Conservation (phyloP, 1,284 basidiomycete species). For the Melampsora americana region DNA sequence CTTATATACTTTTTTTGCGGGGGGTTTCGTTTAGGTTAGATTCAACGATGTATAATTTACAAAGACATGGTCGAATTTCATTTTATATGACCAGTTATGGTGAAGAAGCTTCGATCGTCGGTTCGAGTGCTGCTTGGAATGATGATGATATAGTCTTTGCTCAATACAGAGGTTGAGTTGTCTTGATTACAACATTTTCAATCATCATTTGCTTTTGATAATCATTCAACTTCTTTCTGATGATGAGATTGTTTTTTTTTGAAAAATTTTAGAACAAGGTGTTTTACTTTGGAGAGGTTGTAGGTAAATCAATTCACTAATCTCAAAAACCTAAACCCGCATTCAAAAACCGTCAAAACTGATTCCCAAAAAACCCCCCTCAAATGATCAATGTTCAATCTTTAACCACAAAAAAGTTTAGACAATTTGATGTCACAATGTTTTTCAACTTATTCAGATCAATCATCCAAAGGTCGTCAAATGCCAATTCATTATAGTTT, state of each 20-base stretch:
- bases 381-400: too few relatives aligned
- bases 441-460: constrained; percentile 77
- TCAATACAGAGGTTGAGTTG: constrained; percentile 58
- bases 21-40: constrained; percentile 70
- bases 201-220: constrained; percentile 55
- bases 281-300: constrained; percentile 85
- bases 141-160: constrained; percentile 68
- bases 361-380: too few relatives aligned
- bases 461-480: constrained; percentile 77
- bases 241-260: constrained; percentile 5
- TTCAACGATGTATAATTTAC: constrained; percentile 82
- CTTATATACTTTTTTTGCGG: too few relatives aligned
- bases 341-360: not conserved
- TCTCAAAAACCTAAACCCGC: not conserved
- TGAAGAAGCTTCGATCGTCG: constrained; percentile 86
- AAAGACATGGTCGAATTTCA: constrained; percentile 87
- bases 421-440: constrained; percentile 73
- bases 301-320: constrained; percentile 50
- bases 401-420: constrained; percentile 59
- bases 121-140: constrained; percentile 78
- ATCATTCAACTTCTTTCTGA: constrained; percentile 44
- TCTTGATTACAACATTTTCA: not conserved
- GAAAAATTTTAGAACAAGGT: constrained; percentile 82
- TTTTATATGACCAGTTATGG: constrained; percentile 78
- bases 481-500: constrained; percentile 81